Evolutionary conservation across 148 eudicot species (phyloP), one percentile per base, ranked within the genome.

Genomic region (Nepenthes gracilis): DNA sequence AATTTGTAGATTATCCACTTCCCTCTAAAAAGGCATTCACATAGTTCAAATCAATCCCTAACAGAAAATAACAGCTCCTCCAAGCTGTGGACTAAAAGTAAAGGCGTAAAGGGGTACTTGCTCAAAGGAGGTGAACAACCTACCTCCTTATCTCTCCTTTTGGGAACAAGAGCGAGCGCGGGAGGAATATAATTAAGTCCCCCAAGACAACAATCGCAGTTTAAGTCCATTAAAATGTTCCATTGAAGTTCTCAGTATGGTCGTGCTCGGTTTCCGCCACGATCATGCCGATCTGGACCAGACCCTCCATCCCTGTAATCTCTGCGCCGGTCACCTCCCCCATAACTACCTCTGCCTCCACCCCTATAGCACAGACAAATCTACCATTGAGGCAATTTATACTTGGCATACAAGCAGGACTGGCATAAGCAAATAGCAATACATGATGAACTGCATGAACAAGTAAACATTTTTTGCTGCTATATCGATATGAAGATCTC

Each of bases 101-200:
- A 40, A 40, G 45, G 80, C 77, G 77, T 74, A 78, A 73, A 40
- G 45, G 45, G 45, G 45, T 40, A 40, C 23, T 40, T 40, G 45
- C 45, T 40, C 82, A 71, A 54, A 74, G 76, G 57, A 77, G 73
- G 71, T 69, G 76, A 78, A 75, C 85, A 81, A 80, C 96, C 94
- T 88, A 85, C 96, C 98, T 92, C 82, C 81, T 78, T 74, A 72
- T 75, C 81, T 75, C 81, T 79, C 91, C 80, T 70, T 71, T 68
- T 70, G 84, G 69, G 83, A 79, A 81, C 75, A 79, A 78, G 63
- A 73, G 67, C 70, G 72, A 67, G 48, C 40, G 70, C 77, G 45
- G 68, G 75, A 65, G 72, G 61, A 72, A 63, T 40, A 40, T 90
- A 79, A 72, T 63, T 70, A 75, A 76, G 73, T 66, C 69, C 77